A percentile compares a stretch with the other conserved stretches of the same genome.
Evolutionary conservation across 441 rosid species (phyloP).

Genomic region (Sinapis alba): DNA sequence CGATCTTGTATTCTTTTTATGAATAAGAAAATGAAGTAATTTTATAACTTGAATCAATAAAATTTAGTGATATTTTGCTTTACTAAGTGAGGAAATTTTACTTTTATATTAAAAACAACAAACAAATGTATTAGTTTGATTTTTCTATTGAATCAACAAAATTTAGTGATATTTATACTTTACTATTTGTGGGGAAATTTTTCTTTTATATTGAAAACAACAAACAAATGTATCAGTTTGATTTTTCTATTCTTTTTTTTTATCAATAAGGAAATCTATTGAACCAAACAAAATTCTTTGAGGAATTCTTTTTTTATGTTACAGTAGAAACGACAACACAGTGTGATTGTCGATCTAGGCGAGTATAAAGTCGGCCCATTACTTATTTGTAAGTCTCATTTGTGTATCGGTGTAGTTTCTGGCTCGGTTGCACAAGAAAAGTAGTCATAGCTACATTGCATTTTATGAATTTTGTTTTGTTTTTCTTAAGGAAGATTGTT

Average conservation of each 20-base stretch:
- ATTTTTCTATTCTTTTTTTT: neutral
- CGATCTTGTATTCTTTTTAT: neutral
- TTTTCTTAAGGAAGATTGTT: neutral
- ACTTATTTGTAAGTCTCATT: neutral
- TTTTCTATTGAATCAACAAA: neutral
- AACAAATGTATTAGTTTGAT: neutral
- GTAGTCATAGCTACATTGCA: neutral
- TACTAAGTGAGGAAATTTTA: neutral
- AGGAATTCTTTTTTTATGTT: neutral
- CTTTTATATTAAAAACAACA: neutral
- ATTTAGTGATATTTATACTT: neutral
- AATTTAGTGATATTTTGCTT: neutral
- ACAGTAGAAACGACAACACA: neutral
- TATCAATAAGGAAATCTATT: neutral
- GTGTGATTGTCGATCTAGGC: neutral
- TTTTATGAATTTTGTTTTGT: neutral
- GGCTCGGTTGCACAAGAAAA: neutral
- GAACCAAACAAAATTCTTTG: neutral
- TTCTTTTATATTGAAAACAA: neutral
- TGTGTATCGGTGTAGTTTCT: neutral
- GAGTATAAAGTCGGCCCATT: neutral
- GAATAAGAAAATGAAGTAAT: slow-evolving; percentile 20
- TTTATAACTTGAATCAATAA: neutral
- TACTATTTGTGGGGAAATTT: neutral
- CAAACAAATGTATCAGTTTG: neutral